phyloP scores from a whole-genome alignment of 257 asterid genomes.

The Anisodus tanguticus region DNA sequence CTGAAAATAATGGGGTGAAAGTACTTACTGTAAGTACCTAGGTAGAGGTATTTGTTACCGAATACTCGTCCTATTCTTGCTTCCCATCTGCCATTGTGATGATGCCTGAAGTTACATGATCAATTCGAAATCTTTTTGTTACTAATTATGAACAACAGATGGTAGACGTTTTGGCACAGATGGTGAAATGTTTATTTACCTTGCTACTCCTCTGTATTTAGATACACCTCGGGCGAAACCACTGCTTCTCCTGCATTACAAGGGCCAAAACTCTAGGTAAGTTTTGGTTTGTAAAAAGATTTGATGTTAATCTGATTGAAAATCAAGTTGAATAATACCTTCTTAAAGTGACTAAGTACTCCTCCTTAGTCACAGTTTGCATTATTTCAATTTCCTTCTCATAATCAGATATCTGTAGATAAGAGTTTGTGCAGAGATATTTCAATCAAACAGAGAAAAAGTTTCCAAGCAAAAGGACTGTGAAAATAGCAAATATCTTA shows the following conservation, averaged over 20 bases:
- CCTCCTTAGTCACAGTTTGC: slow-evolving; percentile 68
- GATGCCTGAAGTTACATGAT: slow-evolving; percentile 51
- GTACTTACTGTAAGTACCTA: slow-evolving; percentile 65
- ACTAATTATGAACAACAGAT: neutral
- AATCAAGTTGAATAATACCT: slow-evolving; percentile 45
- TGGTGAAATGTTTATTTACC: slow-evolving; percentile 37
- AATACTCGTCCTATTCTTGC: slow-evolving; percentile 77
- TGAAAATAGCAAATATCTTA: slow-evolving; percentile 30
- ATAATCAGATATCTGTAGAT: slow-evolving; percentile 58
- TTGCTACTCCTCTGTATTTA: slow-evolving; percentile 80
- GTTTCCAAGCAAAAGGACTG: neutral
- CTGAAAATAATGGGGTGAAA: slow-evolving; percentile 9
- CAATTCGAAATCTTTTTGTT: neutral
- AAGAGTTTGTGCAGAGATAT: neutral
- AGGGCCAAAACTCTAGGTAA: neutral
- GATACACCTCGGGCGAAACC: slow-evolving; percentile 83
- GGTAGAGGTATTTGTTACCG: slow-evolving; percentile 73
- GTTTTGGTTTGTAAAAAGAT: neutral
- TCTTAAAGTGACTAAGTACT: slow-evolving; percentile 74
- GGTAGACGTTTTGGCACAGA: neutral
- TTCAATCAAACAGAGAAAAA: neutral
- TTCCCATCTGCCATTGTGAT: slow-evolving; percentile 84
- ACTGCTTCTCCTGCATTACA: slow-evolving; percentile 70
- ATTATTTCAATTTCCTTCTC: slow-evolving; percentile 62
- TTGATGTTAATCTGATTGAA: neutral